A percentile compares a stretch with the other conserved stretches of the same genome.
Conservation (phyloP, 345 rosid species). For the Carallia pectinifolia region DNA sequence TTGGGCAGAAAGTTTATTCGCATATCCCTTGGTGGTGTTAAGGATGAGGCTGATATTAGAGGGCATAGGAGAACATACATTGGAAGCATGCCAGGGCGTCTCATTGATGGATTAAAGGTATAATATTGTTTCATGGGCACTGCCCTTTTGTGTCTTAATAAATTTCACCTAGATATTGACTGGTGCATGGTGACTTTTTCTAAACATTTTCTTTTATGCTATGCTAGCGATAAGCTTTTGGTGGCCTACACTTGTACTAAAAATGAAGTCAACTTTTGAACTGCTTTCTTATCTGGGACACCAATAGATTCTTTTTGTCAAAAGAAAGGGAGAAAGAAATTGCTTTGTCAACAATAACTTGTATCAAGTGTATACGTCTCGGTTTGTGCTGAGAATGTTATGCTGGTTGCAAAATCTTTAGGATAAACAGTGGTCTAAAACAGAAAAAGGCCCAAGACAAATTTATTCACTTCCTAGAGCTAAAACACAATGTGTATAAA, state of each 20-base stretch:
- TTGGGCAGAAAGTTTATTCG: conserved; percentile 93
- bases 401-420: background rate
- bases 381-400: background rate
- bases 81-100: conserved; percentile 99
- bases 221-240: background rate
- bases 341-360: background rate
- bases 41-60: conserved; percentile 98
- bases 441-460: background rate
- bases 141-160: background rate
- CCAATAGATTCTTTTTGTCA: background rate
- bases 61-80: conserved; percentile 98
- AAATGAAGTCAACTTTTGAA: background rate
- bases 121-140: background rate
- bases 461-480: background rate
- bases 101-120: conserved; percentile 95
- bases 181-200: background rate
- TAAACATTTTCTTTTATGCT: background rate
- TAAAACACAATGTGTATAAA: too few relatives aligned
- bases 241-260: too few relatives aligned
- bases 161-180: background rate
- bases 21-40: conserved; percentile 96
- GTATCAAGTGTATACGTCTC: background rate
- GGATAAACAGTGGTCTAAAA: background rate
- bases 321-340: background rate
- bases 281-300: background rate